Evolutionary conservation across 805 yeast genomes (phyloP), one percentile per base, ranked within the genome.

Genomic region (Saccharomyces mikatae): DNA sequence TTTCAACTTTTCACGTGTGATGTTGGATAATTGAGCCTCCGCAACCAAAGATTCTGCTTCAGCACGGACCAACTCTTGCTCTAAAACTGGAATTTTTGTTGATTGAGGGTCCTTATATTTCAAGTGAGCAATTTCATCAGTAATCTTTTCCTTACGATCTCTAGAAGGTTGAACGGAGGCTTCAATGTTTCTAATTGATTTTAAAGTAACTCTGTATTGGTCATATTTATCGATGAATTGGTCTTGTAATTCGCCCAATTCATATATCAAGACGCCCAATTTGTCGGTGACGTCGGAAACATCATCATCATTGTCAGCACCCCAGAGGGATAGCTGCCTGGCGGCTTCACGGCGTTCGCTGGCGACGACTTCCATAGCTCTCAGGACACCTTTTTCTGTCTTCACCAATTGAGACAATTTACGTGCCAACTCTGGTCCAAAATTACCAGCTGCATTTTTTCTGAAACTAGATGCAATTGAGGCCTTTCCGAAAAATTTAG

Each of bases 41-140:
- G 99, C 99, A 67, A 92, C 99, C 66, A 92, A 83, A 51, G 97
- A 89, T 78, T 94, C 98, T 62, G 98, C 98, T 80, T 92, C 99
- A 52, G 98, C 97, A 76, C 99, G 86, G 63, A 94, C 98, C 72
- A 94, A 82, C 77, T 94, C 98, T 79, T 94, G 98, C 80, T 92
- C 99, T 73, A 92, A 83, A 53, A 91, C 92, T 61, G 88, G 84
- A 62, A 92, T 87, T 80, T 92, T 92, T 73, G 97, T 95, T 53
- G 97, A 89, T 76, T 87, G 89, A 60, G 99, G 98, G 75, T 92
- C 98, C 81, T 92, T 92, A 81, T 94, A 94, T 79, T 94, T 94
- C 76, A 92, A 83, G 76, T 89, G 89, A 60, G 98, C 98, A 76
- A 92, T 92, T 78, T 91, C 91, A 74, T 92, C 97, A 62, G 98